Evolutionary conservation across 2,329 filamentous ascomycete genomes (phyloP).

Genomic region (Ascomycota sp.): DNA sequence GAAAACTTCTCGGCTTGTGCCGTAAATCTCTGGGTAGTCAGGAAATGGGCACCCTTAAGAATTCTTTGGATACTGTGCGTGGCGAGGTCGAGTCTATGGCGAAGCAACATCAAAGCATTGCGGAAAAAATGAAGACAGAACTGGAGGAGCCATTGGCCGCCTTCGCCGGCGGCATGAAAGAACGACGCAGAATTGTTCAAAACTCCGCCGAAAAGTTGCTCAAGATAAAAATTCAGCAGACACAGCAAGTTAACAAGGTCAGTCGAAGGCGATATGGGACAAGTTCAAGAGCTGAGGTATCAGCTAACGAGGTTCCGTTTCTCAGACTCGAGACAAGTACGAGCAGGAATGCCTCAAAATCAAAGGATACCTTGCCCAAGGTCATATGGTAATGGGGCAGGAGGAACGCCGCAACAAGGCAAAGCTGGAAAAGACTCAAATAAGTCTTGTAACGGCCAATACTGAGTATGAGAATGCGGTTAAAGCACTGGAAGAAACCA

Average conservation of each 20-base stretch:
- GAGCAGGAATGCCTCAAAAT: slow-evolving; percentile 97
- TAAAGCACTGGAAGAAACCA: slow-evolving; percentile 87
- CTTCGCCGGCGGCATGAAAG: slow-evolving; percentile 89
- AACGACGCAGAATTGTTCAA: slow-evolving; percentile 90
- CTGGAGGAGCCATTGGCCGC: slow-evolving; percentile 82
- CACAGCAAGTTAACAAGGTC: slow-evolving; percentile 77
- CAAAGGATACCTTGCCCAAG: slow-evolving; percentile 93
- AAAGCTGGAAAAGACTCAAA: slow-evolving; percentile 95
- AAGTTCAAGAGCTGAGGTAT: slow-evolving; percentile 4
- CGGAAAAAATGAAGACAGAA: slow-evolving; percentile 86
- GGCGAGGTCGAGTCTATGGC: slow-evolving; percentile 84
- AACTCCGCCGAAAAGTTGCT: slow-evolving; percentile 82
- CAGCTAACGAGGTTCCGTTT: neutral
- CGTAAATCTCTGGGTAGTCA: slow-evolving; percentile 78
- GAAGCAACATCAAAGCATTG: slow-evolving; percentile 80
- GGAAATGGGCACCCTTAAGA: slow-evolving; percentile 64
- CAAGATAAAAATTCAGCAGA: slow-evolving; percentile 86
- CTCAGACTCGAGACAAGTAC: slow-evolving; percentile 69
- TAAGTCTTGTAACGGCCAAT: slow-evolving; percentile 78
- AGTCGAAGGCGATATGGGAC: neutral
- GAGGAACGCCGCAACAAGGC: slow-evolving; percentile 98
- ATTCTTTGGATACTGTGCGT: slow-evolving; percentile 71
- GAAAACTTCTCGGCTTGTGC: slow-evolving; percentile 68
- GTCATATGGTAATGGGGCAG: slow-evolving; percentile 99
- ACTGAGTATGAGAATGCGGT: slow-evolving; percentile 85